Base-by-base conservation (phyloP, 2,329 filamentous ascomycete species). In the Fusarium fujikuroi region DNA sequence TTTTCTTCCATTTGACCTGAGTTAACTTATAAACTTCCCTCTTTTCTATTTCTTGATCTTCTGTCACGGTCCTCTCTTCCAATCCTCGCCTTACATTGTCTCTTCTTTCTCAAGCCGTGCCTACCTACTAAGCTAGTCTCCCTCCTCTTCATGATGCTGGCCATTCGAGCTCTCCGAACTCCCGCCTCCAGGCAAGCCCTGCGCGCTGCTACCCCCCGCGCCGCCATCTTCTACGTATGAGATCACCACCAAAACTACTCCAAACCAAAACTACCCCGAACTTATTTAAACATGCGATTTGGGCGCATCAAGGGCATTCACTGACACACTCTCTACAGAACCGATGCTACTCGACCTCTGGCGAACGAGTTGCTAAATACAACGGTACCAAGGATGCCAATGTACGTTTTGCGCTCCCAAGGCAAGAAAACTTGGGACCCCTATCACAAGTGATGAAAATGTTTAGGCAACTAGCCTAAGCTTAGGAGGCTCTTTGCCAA, bases 281-380 rank as follows among this genome's bases (percentile, higher is more conserved):
- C 50, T 43, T 53, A n/a, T 57, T 36, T 36, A 52, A 34, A 43
- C 28, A 42, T 43, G 32, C 32, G 57, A 19, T 49, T 34, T 40
- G 71, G 77, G 70, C 76, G 68, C 60, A 60, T 30, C 63, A 58
- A 39, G n/a, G 60, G 23, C 56, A 56, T 54, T 76, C 70, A 54
- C 77, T 78, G 32, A 78, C 63, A 60, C 15, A 14, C 53, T 21
- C 44, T 44, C 11, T 74, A 34, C 57, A 90, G 87, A 85, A 84
- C 82, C 85, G 90, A 82, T 89, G 84, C 84, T 95, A 92, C 86
- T 90, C 89, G 82, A 89, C 87, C 82, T 83, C 84, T 70, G 84
- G 89, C 69, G 90, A 93, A 46, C 90, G 90, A 79, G 95, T 98
- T 79, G 96, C 95, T 84, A 93, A 96, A 87, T 99, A 98, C 88